Base-by-base conservation (phyloP, 257 asterid species). In the Dorcoceras hygrometricum region DNA sequence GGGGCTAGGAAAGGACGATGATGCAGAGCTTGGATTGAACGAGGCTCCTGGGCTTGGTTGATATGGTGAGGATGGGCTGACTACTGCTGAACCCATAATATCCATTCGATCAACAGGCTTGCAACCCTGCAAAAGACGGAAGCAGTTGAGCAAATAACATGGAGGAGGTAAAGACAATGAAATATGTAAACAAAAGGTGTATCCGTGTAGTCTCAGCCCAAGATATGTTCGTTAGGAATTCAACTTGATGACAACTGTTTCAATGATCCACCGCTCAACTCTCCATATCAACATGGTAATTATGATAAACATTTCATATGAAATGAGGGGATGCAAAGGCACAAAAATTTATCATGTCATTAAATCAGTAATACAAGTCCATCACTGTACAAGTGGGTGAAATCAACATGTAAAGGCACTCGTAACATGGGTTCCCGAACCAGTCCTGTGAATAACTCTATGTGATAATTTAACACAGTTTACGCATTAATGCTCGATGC, bases 21-120 rank as follows among this genome's bases (percentile, higher is more conserved):
- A 84, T 25, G 83, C 76, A 0, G 97, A 95, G 78, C 98, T 92
- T n/a, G 95, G 96, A 67, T 92, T 84, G 73, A 80, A 87, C 16
- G 96, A 89, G 68, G 89, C 75, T 20, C 87, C 88, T 2, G 92
- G 89, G 77, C 98, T 92, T 64, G 89, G 96, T 72, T 87, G 96
- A 79, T 84, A 91, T 43, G 96, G 89, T 5, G 96, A 36, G 76
- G 91, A 89, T 8, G 95, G 89, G 77, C 96, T 92, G 53, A 75
- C 89, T 57, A 89, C 75, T 29, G 88, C 81, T 48, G 97, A 89
- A 66, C 89, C 92, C 64, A 82, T 85, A 12, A 43, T 43, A 7
- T 43, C 51, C 51, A 14, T 43, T 43, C 19, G 51, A 3, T 43
- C 51, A 4, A 43, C 51, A 43, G 98, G 96, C 83, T 86, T 93